Evolutionary conservation across 2,329 filamentous ascomycete species (phyloP).

Genomic region (Dactylonectria macrodidyma): DNA sequence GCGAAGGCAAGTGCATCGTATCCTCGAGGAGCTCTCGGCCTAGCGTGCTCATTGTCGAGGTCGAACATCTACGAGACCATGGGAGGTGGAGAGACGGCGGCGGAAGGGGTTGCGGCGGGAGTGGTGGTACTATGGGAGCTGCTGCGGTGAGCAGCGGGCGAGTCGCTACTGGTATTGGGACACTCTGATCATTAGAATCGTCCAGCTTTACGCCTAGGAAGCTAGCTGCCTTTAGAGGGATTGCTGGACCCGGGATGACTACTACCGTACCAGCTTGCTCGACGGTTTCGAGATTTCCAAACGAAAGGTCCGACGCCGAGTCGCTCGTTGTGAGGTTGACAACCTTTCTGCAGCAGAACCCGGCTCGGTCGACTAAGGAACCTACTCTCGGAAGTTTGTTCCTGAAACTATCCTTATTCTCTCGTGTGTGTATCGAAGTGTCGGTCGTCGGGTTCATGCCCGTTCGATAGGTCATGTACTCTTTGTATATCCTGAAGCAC

Average conservation of each 20-base stretch:
- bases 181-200: not conserved
- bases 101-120: not conserved
- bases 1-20: conserved; percentile 36
- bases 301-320: conserved; percentile 35
- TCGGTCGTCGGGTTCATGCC: not conserved
- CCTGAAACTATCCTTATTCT: not conserved
- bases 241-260: conserved; percentile 11
- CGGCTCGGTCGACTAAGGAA: not conserved
- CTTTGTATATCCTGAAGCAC: conserved; percentile 34
- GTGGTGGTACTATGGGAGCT: not conserved
- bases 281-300: conserved; percentile 26
- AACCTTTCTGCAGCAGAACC: not conserved
- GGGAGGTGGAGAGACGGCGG: not conserved
- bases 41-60: conserved; percentile 44
- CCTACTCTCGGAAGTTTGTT: not conserved
- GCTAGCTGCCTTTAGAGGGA: conserved; percentile 36
- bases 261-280: conserved; percentile 10
- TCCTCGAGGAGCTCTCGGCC: conserved; percentile 40
- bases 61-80: conserved; percentile 15
- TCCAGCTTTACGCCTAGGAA: conserved; percentile 32
- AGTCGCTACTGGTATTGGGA: not conserved
- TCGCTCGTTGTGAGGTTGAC: conserved; percentile 1
- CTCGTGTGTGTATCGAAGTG: not conserved
- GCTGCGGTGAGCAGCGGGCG: not conserved
- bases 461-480: conserved; percentile 18